Evolutionary conservation across 495 filamentous ascomycete species (phyloP), one percentile per base, ranked within the genome.

Genomic region (Penicillium steckii): DNA sequence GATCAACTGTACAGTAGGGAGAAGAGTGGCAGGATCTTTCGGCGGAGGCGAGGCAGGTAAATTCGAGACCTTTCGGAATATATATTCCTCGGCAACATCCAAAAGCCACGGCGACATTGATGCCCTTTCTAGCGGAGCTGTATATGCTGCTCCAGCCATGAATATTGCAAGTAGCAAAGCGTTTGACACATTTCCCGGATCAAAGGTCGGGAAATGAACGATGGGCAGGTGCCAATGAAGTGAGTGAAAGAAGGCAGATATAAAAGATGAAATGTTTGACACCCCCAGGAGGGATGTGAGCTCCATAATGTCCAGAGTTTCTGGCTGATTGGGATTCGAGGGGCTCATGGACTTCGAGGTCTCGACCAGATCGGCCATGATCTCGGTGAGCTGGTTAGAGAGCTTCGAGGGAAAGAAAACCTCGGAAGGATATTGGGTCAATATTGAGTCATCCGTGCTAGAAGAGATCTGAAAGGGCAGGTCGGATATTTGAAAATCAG

Each of bases 201-300:
- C 66, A 27, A 71, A 72, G 0, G 66, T 71, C 17, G 71, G 69
- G 17, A 68, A 72, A 57, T 74, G 71, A 1, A 74, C 65, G 26
- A 74, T 61, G 0, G 71, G 69, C 10, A 72, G 45, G 50, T 74
- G 70, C 67, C 68, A 71, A 35, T 74, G 64, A 0, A 72, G 56
- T 13, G 66, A 65, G n/a, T 70, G 63, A 22, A 74, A 74, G 46
- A 68, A 74, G 3, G 55, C 68, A n/a, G 66, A 66, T 21, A 74
- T 65, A 22, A 69, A 74, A 10, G 43, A 37, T 1, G 64, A 61
- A 13, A 74, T 61, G 53, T 70, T 72, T 1, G 64, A 56, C 5
- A 62, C 59, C 2, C 62, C 64, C 3, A 74, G 64, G 4, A 72
- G 50, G 1, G 64, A 33, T 13, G 58, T 52, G 3, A 69, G 46